Percentiles rank a stretch among this genome's conserved stretches.
These are phyloP conservation scores for Alternaria gaisen DNA, from an alignment of 2,329 filamentous ascomycete species.

Conservation along the genomic window DNA sequence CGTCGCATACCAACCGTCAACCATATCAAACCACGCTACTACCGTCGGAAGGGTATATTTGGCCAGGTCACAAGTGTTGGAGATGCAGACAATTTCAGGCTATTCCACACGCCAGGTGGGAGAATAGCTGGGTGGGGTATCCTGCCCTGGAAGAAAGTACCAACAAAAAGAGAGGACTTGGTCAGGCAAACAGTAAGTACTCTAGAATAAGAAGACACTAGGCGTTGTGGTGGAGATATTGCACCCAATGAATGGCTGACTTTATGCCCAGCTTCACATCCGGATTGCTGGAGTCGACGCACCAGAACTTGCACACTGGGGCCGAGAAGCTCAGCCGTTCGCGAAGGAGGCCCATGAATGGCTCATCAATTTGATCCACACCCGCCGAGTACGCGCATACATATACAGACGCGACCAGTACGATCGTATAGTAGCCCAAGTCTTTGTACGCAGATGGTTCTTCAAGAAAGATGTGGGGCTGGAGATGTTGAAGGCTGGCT, in stretches of 20 bases:
- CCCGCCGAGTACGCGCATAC: conserved; percentile 79
- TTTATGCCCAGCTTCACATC: conserved; percentile 73
- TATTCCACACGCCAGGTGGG: conserved; percentile 96
- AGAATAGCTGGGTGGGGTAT: conserved; percentile 90
- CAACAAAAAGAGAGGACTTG: conserved; percentile 71
- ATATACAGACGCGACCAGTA: conserved; percentile 91
- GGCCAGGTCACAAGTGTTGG: conserved; percentile 92
- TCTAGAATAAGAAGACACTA: background rate
- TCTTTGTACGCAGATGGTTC: conserved; percentile 73
- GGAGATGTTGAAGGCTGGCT: conserved; percentile 84
- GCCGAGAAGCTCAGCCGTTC: conserved; percentile 84
- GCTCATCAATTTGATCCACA: conserved; percentile 76
- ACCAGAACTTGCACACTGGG: conserved; percentile 92
- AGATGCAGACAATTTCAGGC: conserved; percentile 93
- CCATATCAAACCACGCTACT: conserved; percentile 77
- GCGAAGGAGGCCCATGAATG: conserved; percentile 82
- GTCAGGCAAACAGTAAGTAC: conserved; percentile 76
- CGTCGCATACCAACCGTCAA: conserved; percentile 82
- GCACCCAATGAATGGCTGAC: conserved; percentile 21
- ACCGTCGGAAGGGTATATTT: conserved; percentile 78
- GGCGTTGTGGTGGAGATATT: background rate
- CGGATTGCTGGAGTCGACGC: conserved; percentile 93
- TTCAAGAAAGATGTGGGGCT: conserved; percentile 82
- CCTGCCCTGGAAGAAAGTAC: conserved; percentile 76
- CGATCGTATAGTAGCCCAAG: conserved; percentile 86